Evolutionary conservation across 352 stramenopile genomes (phyloP).

Genomic region (Pythium monospermum): DNA sequence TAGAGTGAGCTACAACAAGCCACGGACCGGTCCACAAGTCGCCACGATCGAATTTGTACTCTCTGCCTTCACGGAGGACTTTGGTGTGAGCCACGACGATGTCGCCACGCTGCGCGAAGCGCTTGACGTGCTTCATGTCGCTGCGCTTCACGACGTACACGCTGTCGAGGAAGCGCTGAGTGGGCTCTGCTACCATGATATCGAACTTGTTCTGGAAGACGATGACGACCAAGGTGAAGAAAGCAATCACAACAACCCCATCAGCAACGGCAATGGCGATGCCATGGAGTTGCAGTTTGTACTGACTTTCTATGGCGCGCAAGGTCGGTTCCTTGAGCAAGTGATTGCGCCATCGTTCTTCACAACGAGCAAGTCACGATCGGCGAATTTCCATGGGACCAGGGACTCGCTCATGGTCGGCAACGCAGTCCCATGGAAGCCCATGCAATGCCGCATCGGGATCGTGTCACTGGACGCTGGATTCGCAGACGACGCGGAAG

Average conservation of each 20-base stretch:
- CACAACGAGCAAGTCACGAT: not conserved
- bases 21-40: not conserved
- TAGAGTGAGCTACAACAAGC: not conserved
- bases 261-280: not conserved
- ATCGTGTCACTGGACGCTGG: constrained; percentile 11
- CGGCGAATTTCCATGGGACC: not conserved
- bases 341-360: constrained; percentile 7
- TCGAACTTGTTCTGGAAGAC: constrained; percentile 1
- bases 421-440: not conserved
- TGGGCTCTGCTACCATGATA: constrained; percentile 12
- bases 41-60: constrained; percentile 12
- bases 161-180: constrained; percentile 13
- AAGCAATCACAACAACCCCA: too few relatives aligned
- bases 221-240: not conserved
- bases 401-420: not conserved
- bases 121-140: constrained; percentile 12
- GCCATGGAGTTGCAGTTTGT: constrained; percentile 8
- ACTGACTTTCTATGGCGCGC: constrained; percentile 15
- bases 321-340: constrained; percentile 9
- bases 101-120: constrained; percentile 9
- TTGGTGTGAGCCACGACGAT: not conserved
- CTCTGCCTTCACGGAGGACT: not conserved
- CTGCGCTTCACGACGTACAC: constrained; percentile 1
- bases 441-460: constrained; percentile 7
- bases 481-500: constrained; percentile 10